phyloP scores from a whole-genome alignment of 2,329 filamentous ascomycete species.

The Salinomyces thailandicus region DNA sequence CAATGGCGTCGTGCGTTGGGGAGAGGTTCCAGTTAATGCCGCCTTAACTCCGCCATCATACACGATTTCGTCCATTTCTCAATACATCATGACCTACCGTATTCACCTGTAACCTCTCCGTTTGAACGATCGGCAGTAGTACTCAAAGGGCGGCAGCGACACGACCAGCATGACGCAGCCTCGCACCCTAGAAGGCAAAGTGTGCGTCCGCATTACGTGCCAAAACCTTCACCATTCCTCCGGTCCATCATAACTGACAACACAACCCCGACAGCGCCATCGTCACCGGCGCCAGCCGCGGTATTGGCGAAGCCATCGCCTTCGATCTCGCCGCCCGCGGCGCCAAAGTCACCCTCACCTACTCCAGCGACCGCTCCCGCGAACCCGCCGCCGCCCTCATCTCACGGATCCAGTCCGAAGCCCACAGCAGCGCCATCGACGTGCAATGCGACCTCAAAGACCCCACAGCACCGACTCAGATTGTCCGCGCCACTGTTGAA shows the following conservation, averaged over 20 bases:
- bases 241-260: no score
- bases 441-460: conserved; percentile 33
- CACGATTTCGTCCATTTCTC: no score
- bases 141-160: neutral
- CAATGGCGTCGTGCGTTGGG: no score
- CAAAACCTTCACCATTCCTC: no score
- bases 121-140: no score
- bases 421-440: conserved; percentile 27
- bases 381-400: conserved; percentile 26
- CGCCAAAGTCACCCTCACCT: conserved; percentile 37
- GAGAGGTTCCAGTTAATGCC: no score
- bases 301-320: conserved; percentile 41
- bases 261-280: conserved; percentile 35
- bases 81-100: no score
- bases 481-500: conserved; percentile 27
- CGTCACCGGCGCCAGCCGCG: conserved; percentile 41
- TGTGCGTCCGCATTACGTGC: no score
- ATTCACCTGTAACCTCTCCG: no score
- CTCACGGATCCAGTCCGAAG: conserved; percentile 25
- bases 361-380: conserved; percentile 31
- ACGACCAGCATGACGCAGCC: neutral
- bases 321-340: conserved; percentile 39
- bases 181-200: conserved; percentile 15
- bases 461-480: conserved; percentile 26
- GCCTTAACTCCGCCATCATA: no score